Percentiles rank a stretch among this genome's conserved stretches.
These are phyloP conservation scores for Cephaloascus fragrans DNA, from an alignment of 805 yeast species.

Conservation along the genomic window DNA sequence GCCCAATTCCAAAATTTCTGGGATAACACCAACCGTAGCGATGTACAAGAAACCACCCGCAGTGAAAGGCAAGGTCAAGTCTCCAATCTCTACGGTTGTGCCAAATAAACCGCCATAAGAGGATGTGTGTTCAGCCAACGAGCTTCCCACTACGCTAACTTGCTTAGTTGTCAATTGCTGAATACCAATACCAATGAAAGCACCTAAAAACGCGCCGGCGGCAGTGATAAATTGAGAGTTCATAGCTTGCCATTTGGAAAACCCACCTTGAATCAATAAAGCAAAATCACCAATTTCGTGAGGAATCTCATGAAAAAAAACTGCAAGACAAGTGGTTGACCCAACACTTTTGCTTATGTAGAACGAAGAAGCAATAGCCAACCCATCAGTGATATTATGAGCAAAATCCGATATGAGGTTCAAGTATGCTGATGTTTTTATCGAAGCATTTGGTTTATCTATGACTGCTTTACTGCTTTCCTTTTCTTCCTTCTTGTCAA, in stretches of 20 bases:
- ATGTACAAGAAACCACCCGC: slow-evolving; percentile 73
- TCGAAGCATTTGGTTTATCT: slow-evolving; percentile 22
- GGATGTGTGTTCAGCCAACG: not conserved
- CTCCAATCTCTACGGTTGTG: slow-evolving; percentile 39
- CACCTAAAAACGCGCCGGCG: slow-evolving; percentile 55
- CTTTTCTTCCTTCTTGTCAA: slow-evolving; percentile 1
- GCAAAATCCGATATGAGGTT: slow-evolving; percentile 62
- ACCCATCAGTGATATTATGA: slow-evolving; percentile 71
- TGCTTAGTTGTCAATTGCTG: slow-evolving; percentile 23
- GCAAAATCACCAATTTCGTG: slow-evolving; percentile 81
- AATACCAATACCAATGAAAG: slow-evolving; percentile 51
- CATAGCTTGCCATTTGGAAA: slow-evolving; percentile 56
- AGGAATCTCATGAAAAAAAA: slow-evolving; percentile 70
- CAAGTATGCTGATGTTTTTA: slow-evolving; percentile 45
- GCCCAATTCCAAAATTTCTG: slow-evolving; percentile 48
- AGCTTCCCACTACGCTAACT: slow-evolving; percentile 5
- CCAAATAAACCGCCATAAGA: slow-evolving; percentile 33
- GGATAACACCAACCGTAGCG: slow-evolving; percentile 67
- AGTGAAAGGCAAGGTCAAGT: slow-evolving; percentile 56
- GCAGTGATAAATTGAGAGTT: slow-evolving; percentile 60
- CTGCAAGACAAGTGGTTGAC: slow-evolving; percentile 59
- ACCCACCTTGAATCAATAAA: slow-evolving; percentile 57
- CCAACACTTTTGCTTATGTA: slow-evolving; percentile 52
- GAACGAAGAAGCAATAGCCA: slow-evolving; percentile 66
- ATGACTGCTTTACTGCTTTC: slow-evolving; percentile 12